Evolutionary conservation across 108 stramenopile genomes (phyloP), one percentile per base, ranked within the genome.

Genomic region (Discostella stelligeroides): DNA sequence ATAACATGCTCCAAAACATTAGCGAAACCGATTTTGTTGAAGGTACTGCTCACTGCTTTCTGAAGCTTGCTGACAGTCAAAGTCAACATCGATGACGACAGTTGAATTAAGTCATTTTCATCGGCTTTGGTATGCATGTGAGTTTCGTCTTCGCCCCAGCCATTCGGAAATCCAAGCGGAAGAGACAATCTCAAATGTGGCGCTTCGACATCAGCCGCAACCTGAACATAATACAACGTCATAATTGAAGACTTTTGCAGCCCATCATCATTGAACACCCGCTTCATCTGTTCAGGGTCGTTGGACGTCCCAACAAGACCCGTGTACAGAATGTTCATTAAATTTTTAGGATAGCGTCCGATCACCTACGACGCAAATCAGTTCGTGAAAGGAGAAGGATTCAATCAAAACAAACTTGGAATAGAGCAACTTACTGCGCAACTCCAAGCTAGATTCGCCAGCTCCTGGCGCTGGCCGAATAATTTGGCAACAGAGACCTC

Each of bases 371-470:
- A 45, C 43, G 2, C 43, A 4, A 45, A 13, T 9, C 13, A 45
- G 1, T n/a, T n/a, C n/a, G n/a, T n/a, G 12, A 10, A 45, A 1
- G 43, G 43, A 4, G 13, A n/a, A 45, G 4, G n/a, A 1, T 45
- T 45, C 9, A 45, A 9, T 60, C 59, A 37, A 65, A 75, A 60
- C 39, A 70, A 60, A 50, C 27, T 58, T 34, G 17, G 57, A 28
- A 58, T 7, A 34, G 27, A 30, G 29, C 2, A 34, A 30, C 29
- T 58, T 64, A 64, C 86, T 25, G 84, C 82, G 66, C 79, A 82
- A 47, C 71, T 68, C 85, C 86, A 92, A 4, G 85, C 85, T 39
- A 87, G 70, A 49, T 91, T 91, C 12, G 89, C 87, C 47, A 91
- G 56, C 64, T 94, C 92, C 65, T 89, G 90, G 21, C 90, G 75